Evolutionary conservation across 2,329 filamentous ascomycete genomes (phyloP).

Genomic region (Paecilomyces niveus): DNA sequence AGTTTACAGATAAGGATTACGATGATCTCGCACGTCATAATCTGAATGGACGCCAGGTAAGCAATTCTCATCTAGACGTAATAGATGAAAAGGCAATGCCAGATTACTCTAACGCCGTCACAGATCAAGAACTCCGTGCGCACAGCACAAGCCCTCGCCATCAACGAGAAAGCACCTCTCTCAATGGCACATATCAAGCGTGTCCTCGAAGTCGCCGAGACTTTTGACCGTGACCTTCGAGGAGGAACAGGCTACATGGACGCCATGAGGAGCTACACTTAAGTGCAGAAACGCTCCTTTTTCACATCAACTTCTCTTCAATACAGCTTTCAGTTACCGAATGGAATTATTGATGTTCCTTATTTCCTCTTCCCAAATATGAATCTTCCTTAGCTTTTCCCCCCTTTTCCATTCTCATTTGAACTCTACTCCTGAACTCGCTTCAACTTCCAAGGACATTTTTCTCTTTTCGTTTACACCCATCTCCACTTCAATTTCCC

Average conservation of each 20-base stretch:
- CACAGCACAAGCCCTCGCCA: conserved; percentile 73
- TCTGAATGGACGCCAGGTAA: conserved; percentile 60
- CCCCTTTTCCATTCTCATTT: background rate
- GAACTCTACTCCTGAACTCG: too few species aligned
- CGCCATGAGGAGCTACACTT: conserved; percentile 70
- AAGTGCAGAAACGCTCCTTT: conserved; percentile 2
- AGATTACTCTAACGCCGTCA: conserved; percentile 2
- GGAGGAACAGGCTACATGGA: conserved; percentile 74
- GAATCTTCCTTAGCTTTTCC: background rate
- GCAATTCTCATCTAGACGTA: conserved; percentile 8
- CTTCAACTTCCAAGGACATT: too few species aligned
- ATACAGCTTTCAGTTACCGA: background rate
- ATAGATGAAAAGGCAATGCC: background rate
- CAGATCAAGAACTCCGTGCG: conserved; percentile 86
- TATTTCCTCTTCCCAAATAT: background rate
- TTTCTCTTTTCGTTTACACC: too few species aligned
- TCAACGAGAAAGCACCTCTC: conserved; percentile 64
- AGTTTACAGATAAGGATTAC: conserved; percentile 55
- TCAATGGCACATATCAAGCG: conserved; percentile 73
- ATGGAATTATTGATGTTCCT: background rate
- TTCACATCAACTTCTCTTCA: background rate
- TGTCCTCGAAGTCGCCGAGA: conserved; percentile 76
- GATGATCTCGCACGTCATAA: conserved; percentile 60
- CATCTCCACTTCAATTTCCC: too few species aligned
- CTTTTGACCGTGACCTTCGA: conserved; percentile 75